Evolutionary conservation across 805 yeast genomes (phyloP).

Genomic region (Pichia nakasei): DNA sequence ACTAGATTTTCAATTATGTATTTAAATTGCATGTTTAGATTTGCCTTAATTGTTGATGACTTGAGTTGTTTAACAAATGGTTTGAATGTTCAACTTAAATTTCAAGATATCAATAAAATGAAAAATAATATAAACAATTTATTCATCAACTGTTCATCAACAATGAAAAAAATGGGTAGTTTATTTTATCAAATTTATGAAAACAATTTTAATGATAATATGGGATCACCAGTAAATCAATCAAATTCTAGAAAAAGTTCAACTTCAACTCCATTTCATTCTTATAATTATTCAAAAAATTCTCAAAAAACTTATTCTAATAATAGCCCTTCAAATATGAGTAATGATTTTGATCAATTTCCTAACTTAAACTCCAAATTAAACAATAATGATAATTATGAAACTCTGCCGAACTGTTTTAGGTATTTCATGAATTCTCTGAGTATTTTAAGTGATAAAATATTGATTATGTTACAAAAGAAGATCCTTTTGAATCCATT

Average conservation of each 20-base stretch:
- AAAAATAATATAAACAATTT: conserved; percentile 42
- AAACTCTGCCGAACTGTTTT: neutral
- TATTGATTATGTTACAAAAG: conserved; percentile 33
- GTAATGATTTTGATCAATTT: neutral
- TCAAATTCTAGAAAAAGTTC: neutral
- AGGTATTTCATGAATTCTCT: conserved; percentile 13
- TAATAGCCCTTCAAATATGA: neutral
- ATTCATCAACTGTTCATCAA: conserved; percentile 40
- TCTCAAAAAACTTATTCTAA: no score
- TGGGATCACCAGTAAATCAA: neutral
- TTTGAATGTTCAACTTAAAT: conserved; percentile 32
- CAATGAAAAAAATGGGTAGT: conserved; percentile 31
- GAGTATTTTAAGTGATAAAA: conserved; percentile 49
- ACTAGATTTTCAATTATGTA: conserved; percentile 13
- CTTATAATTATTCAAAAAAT: neutral
- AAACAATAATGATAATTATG: no score
- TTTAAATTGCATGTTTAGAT: conserved; percentile 18
- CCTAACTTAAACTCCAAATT: neutral
- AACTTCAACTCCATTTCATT: neutral
- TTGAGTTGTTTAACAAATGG: conserved; percentile 44
- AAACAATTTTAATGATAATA: neutral
- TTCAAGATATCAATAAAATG: conserved; percentile 34
- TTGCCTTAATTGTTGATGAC: conserved; percentile 43
- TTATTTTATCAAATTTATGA: conserved; percentile 16
- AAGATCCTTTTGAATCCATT: conserved; percentile 25